Evolutionary conservation across 2,329 filamentous ascomycete genomes (phyloP).

Genomic region (Botrytis hyacinthi): DNA sequence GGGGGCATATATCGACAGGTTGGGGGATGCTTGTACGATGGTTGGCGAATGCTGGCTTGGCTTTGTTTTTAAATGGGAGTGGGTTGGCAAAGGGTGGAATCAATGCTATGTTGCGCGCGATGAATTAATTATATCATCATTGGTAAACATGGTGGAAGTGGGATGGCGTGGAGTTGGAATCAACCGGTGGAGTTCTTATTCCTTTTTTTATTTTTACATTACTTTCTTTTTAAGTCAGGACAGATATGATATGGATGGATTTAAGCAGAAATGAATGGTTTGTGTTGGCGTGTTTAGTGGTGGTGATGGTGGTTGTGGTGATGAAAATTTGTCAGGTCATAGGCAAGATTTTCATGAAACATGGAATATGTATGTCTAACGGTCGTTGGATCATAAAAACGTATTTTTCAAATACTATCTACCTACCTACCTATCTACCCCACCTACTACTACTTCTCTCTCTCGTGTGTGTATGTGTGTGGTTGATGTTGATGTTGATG

Average conservation of each 20-base stretch:
- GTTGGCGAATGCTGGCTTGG: slow-evolving; percentile 15
- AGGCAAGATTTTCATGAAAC: background rate
- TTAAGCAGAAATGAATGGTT: slow-evolving; percentile 3
- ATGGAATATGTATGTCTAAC: background rate
- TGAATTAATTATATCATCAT: slow-evolving; percentile 8
- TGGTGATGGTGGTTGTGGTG: background rate
- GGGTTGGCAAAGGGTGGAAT: slow-evolving; percentile 4
- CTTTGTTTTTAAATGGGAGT: slow-evolving; percentile 14
- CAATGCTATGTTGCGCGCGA: slow-evolving; percentile 7
- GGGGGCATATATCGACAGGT: slow-evolving; percentile 11
- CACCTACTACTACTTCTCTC: background rate
- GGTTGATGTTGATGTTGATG: background rate
- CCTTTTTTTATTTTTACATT: background rate
- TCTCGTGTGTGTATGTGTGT: background rate
- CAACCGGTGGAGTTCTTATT: background rate
- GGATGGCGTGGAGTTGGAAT: slow-evolving; percentile 9
- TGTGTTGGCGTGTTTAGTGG: background rate
- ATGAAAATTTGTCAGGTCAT: slow-evolving; percentile 7
- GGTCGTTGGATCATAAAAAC: background rate
- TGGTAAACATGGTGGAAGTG: slow-evolving; percentile 1
- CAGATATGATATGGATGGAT: slow-evolving; percentile 13
- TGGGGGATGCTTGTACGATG: slow-evolving; percentile 19
- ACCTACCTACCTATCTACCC: background rate
- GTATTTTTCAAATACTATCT: background rate
- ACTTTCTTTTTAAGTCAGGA: background rate